Base-by-base conservation (phyloP, 2,329 filamentous ascomycete genomes). In the Pseudogymnoascus sp. region DNA sequence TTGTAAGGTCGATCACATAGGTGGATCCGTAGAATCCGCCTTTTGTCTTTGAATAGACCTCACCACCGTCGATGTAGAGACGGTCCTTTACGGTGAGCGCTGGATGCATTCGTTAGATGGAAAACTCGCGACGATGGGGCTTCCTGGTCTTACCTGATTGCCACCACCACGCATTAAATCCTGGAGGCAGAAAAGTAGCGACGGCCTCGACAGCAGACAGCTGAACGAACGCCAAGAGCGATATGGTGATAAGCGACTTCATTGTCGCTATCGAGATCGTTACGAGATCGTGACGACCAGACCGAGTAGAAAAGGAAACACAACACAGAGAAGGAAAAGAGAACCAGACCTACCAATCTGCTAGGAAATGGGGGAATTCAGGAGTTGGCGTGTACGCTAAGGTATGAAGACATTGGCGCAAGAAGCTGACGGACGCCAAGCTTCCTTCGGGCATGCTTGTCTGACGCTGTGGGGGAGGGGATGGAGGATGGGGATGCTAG, bases 1-100 rank as follows among this genome's bases (percentile, higher is more conserved):
- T 61, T 14, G 61, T 64, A 13, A 68, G 60, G 31, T 67, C 67
- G 21, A 67, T 67, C 6, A 65, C 64, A 7, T 66, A 37, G 2
- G 66, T 68, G 4, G 63, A 11, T 34, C n/a, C 25, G 19, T 57
- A 19, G 25, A 1, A 5, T 5, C n/a, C 25, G 25, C 48, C 48
- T 34, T 19, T 16, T 8, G 48, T 31, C 8, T 13, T n/a, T 16
- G 48, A 54, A 19, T 57, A 57, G 8, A 57, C 7, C 48, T 57
- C 48, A 4, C 48, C 48, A 2, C 48, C 48, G 5, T 57, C 48
- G 48, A 57, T 57, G 31, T 57, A 57, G 48, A 57, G 48, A 19
- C 48, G 48, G 48, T 57, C 48, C 10, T 57, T 57, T 13, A 57
- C 25, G 25, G 25, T 34, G 48, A 57, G 48, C 8, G 48, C 48